Conservation (phyloP, 2,329 filamentous ascomycete genomes). For the Colletotrichum sp. region DNA sequence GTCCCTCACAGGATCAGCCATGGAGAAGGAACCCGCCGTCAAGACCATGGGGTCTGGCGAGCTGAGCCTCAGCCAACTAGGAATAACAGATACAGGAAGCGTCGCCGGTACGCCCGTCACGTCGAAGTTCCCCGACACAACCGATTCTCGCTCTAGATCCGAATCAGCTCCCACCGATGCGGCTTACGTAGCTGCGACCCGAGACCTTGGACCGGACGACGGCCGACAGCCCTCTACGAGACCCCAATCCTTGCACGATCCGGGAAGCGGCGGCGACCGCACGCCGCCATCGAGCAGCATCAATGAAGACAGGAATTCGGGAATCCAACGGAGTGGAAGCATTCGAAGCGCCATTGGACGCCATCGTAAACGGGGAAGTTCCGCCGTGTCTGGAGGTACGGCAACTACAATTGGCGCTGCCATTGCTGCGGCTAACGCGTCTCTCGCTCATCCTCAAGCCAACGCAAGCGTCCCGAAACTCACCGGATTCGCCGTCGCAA, state of each 20-base stretch:
- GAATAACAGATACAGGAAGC: constrained; percentile 69
- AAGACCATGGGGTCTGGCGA: constrained; percentile 90
- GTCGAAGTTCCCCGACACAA: constrained; percentile 56
- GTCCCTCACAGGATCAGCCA: constrained; percentile 31
- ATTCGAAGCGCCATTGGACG: constrained; percentile 64
- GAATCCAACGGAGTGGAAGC: constrained; percentile 68
- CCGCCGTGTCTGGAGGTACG: constrained; percentile 68
- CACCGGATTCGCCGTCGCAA: constrained; percentile 94
- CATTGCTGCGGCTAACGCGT: constrained; percentile 70
- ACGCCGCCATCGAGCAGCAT: constrained; percentile 71
- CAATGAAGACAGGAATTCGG: constrained; percentile 62
- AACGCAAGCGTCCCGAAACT: constrained; percentile 72
- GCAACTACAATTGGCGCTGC: constrained; percentile 73
- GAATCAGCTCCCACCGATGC: constrained; percentile 63
- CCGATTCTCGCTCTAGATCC: constrained; percentile 55
- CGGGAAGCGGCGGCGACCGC: constrained; percentile 56
- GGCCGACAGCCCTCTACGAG: constrained; percentile 30
- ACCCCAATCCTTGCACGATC: constrained; percentile 58
- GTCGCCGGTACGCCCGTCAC: constrained; percentile 60
- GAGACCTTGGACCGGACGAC: constrained; percentile 43
- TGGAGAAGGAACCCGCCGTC: constrained; percentile 73
- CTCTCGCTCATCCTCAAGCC: constrained; percentile 68
- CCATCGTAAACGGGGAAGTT: constrained; percentile 83
- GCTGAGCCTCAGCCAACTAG: constrained; percentile 86
- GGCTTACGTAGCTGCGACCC: constrained; percentile 27